Base-by-base conservation (phyloP, 768 basidiomycete genomes). In the Xerocomus spinulosus region DNA sequence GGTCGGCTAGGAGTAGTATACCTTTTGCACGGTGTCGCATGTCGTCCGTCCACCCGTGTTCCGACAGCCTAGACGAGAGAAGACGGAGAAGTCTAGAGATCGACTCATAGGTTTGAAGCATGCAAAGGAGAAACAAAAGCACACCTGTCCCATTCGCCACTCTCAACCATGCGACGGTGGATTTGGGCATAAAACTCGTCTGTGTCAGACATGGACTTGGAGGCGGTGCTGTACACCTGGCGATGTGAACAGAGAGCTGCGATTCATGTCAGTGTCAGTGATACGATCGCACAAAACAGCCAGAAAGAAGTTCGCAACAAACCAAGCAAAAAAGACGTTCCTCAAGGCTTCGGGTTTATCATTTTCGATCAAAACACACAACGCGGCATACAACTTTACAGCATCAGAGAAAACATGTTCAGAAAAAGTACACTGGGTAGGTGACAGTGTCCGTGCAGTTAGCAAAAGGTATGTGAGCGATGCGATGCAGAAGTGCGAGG, bases 381-480 rank as follows among this genome's bases (percentile, higher is more conserved):
- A 13, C 35, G 40, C 51, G 43, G 21, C 28, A 46, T 48, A 20
- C 35, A 34, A 23, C 21, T n/a, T 13, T 24, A 42, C 30, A 41
- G 36, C 40, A 53, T 39, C 33, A 48, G 9, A 26, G n/a, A 42
- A 13, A 35, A 44, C 23, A 3, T 10, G 28, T 47, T 15, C 49
- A 25, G 18, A 13, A 47, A n/a, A 25, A 23, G 29, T 37, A 46
- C 15, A 50, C 29, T 26, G 26, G 23, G 23, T 23, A 17, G 15
- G 20, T 26, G 12, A 54, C 46, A 50, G 10, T 24, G 38, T 50
- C 41, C 28, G 46, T 29, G 24, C n/a, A 26, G 57, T 59, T 36
- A 60, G 51, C 51, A 44, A 48, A 44, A 44, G 15, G 32, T 44
- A 48, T 14, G 46, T 59, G 49, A 62, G 60, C 43, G 25, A 48